Evolutionary conservation across 1,284 basidiomycete genomes (phyloP).

Genomic region (Pseudozyma flocculosa): DNA sequence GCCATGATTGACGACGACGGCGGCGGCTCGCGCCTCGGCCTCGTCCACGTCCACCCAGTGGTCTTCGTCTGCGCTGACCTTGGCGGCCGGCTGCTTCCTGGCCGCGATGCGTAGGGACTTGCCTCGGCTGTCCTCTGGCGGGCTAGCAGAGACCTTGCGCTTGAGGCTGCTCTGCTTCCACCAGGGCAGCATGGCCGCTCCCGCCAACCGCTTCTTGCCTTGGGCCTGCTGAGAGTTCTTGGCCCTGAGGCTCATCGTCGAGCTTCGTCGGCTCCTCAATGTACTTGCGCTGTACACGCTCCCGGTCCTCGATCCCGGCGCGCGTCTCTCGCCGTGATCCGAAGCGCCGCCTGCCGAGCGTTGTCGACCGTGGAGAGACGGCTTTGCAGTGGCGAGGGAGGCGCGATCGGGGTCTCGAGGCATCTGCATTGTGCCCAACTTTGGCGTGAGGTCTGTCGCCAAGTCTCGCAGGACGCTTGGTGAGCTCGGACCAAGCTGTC

Average conservation of each 20-base stretch:
- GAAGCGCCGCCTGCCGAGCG: too few relatives aligned
- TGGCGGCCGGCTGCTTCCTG: background rate
- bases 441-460: too few relatives aligned
- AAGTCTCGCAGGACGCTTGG: too few relatives aligned
- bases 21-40: background rate
- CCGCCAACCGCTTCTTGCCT: background rate
- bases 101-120: background rate
- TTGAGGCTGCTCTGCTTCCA: slow-evolving; percentile 14
- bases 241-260: slow-evolving; percentile 4
- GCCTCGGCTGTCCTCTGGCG: slow-evolving; percentile 2
- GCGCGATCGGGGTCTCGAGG: too few relatives aligned
- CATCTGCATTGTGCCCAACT: too few relatives aligned
- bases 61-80: background rate
- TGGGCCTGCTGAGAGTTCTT: background rate
- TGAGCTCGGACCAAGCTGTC: too few relatives aligned
- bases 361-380: too few relatives aligned
- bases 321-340: background rate
- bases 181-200: slow-evolving; percentile 4
- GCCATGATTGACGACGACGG: too few relatives aligned
- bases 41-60: background rate
- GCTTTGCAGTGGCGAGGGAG: too few relatives aligned
- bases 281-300: background rate
- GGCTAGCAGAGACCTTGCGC: slow-evolving; percentile 10
- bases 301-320: background rate
- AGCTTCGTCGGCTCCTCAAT: slow-evolving; percentile 4